Percentiles rank a stretch among this genome's conserved stretches.
Conservation (phyloP, 345 rosid genomes). For the Cardamine chenopodiifolia region DNA sequence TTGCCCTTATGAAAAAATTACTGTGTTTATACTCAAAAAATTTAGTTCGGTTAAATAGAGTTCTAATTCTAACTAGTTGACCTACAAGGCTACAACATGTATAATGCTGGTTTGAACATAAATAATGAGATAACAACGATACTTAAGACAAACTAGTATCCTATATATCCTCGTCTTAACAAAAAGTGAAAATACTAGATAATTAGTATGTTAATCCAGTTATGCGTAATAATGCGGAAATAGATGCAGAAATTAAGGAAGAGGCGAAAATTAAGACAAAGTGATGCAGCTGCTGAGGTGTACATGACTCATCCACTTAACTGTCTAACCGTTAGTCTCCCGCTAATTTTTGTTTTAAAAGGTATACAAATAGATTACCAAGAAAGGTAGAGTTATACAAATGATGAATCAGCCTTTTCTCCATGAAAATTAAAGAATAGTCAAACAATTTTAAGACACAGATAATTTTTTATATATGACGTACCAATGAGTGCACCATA, state of each 20-base stretch:
- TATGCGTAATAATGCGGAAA: conserved; percentile 3
- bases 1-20: too few relatives aligned
- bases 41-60: too few relatives aligned
- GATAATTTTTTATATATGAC: neutral
- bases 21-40: too few relatives aligned
- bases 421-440: neutral
- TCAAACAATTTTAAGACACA: neutral
- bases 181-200: too few relatives aligned
- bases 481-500: too few relatives aligned
- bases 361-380: neutral
- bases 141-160: too few relatives aligned
- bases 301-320: conserved; percentile 39
- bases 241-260: conserved; percentile 33
- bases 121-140: too few relatives aligned
- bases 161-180: too few relatives aligned
- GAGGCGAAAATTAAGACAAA: conserved; percentile 19
- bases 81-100: too few relatives aligned
- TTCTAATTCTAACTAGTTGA: too few relatives aligned
- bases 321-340: conserved; percentile 29
- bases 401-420: conserved; percentile 5
- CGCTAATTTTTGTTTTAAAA: conserved; percentile 15
- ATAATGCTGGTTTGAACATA: too few relatives aligned
- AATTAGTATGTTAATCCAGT: neutral
- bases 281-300: conserved; percentile 28
- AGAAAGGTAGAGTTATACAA: neutral